Conservation (phyloP, 345 rosid species). For the Balakata baccata region DNA sequence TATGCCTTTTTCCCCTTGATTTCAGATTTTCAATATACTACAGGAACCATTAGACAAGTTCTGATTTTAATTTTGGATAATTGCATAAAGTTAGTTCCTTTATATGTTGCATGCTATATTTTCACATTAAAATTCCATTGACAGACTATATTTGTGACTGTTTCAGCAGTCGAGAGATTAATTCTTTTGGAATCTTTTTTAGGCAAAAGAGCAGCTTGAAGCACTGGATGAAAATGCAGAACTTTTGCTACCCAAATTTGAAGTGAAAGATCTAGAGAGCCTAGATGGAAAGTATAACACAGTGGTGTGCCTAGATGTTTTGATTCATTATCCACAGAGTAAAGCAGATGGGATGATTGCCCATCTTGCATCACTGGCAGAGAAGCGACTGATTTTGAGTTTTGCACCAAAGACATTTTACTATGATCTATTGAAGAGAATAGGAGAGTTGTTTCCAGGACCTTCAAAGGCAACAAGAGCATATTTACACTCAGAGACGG, state of each 20-base stretch:
- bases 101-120: no score
- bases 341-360: constrained; percentile 94
- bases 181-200: background rate
- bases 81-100: no score
- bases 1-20: background rate
- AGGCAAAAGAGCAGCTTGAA: constrained; percentile 71
- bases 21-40: no score
- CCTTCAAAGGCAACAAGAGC: constrained; percentile 98
- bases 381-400: constrained; percentile 69
- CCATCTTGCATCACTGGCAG: constrained; percentile 88
- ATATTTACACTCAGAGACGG: constrained; percentile 82
- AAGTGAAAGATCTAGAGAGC: constrained; percentile 85
- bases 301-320: constrained; percentile 81
- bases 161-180: no score
- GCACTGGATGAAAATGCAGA: constrained; percentile 25
- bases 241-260: constrained; percentile 56
- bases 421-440: constrained; percentile 69
- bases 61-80: no score
- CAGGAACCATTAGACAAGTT: no score
- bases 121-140: no score
- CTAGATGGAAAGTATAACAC: constrained; percentile 70
- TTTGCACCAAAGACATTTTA: constrained; percentile 93
- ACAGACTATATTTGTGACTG: no score
- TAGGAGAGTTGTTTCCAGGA: constrained; percentile 92
- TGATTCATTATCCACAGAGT: constrained; percentile 90